phyloP scores from a whole-genome alignment of 2,329 filamentous ascomycete genomes.

The Elsinoe arachidis region DNA sequence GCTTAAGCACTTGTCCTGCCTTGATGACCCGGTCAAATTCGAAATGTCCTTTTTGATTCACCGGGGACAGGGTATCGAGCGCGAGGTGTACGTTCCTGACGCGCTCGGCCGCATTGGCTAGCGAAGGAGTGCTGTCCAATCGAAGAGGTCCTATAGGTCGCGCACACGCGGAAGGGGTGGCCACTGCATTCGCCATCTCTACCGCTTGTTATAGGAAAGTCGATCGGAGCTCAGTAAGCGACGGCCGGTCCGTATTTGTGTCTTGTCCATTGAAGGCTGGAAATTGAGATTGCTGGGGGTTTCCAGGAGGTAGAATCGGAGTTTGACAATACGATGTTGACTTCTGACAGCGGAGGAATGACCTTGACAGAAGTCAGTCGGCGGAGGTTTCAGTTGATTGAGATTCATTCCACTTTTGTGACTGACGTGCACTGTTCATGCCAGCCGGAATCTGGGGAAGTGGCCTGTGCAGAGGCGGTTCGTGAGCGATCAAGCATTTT shows the following conservation, averaged over 20 bases:
- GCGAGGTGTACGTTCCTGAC: conserved; percentile 37
- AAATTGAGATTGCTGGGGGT: background rate
- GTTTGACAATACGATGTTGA: background rate
- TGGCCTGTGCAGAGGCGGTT: conserved; percentile 2
- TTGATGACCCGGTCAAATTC: conserved; percentile 93
- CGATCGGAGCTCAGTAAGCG: background rate
- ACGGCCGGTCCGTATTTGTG: background rate
- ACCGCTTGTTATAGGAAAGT: background rate
- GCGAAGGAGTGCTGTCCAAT: background rate
- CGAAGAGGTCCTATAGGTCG: background rate
- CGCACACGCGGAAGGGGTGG: background rate
- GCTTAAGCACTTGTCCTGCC: conserved; percentile 74
- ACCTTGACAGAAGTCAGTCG: conserved; percentile 6
- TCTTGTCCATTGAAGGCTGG: conserved; percentile 7
- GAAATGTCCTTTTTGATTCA: conserved; percentile 92
- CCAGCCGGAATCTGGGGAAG: conserved; percentile 4
- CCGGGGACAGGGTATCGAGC: conserved; percentile 66
- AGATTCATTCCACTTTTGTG: conserved; percentile 8
- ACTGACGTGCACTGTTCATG: background rate
- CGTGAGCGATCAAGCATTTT: conserved; percentile 7
- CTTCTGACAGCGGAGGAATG: conserved; percentile 6
- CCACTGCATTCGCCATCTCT: conserved; percentile 11
- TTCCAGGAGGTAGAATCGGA: background rate
- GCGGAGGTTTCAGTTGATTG: background rate
- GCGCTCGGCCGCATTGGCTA: background rate